Evolutionary conservation across 331 rosid species (phyloP).

Genomic region (Malus hybrid): DNA sequence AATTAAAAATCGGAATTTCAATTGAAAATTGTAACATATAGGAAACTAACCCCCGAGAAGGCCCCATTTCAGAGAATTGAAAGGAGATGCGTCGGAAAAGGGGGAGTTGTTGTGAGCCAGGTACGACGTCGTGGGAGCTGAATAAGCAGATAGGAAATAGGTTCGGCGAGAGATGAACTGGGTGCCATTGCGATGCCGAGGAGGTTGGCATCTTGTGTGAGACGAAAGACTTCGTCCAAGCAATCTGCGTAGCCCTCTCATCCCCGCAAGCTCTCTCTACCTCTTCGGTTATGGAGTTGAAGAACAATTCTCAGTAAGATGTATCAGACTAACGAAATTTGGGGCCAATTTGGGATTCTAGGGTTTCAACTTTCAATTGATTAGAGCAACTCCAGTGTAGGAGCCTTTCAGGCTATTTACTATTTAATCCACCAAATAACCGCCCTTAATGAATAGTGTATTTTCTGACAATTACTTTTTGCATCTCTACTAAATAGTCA

Average conservation of each 20-base stretch:
- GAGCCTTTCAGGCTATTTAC: too few species aligned
- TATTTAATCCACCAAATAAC: too few species aligned
- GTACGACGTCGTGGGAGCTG: conserved; percentile 17
- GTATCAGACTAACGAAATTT: too few species aligned
- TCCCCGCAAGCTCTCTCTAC: background rate
- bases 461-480: too few species aligned
- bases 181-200: background rate
- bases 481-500: too few species aligned
- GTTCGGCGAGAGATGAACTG: conserved; percentile 11
- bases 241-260: conserved; percentile 37
- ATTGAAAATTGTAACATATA: background rate
- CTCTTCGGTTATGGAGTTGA: background rate
- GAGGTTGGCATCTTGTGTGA: background rate
- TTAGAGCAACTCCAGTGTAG: too few species aligned
- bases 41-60: conserved; percentile 27
- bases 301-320: too few species aligned
- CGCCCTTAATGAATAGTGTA: too few species aligned
- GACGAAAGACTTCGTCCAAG: conserved; percentile 22
- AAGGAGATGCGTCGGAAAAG: conserved; percentile 9
- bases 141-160: conserved; percentile 14
- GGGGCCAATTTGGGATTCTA: too few species aligned
- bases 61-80: conserved; percentile 20
- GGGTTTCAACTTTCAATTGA: too few species aligned
- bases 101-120: conserved; percentile 2
- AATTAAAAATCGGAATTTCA: background rate